A percentile compares a stretch with the other conserved stretches of the same genome.
These are phyloP conservation scores for Ceratocystis variospora DNA, from an alignment of 2,329 filamentous ascomycete genomes.

Conservation along the genomic window DNA sequence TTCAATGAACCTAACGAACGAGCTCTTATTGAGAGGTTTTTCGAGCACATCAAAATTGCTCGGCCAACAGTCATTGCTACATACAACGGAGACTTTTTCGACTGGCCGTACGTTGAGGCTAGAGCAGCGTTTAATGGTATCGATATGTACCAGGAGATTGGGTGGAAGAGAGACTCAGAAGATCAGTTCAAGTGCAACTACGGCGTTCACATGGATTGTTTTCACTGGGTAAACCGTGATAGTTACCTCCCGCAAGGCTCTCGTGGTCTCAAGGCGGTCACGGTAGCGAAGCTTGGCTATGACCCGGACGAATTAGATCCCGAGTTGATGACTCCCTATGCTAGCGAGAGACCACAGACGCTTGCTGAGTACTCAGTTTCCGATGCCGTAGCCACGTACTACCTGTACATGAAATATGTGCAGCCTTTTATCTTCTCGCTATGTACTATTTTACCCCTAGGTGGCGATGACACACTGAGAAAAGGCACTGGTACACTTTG, in stretches of 20 bases:
- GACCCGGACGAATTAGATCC: constrained; percentile 96
- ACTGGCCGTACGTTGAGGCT: constrained; percentile 97
- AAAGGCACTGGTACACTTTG: constrained; percentile 98
- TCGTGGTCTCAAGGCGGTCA: constrained; percentile 92
- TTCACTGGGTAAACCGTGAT: constrained; percentile 97
- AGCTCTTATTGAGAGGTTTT: constrained; percentile 75
- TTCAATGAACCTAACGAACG: constrained; percentile 97
- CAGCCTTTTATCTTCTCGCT: constrained; percentile 98
- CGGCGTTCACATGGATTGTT: constrained; percentile 97
- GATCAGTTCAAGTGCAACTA: constrained; percentile 95
- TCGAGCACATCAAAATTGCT: constrained; percentile 87
- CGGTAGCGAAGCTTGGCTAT: constrained; percentile 93
- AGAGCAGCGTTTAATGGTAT: constrained; percentile 87
- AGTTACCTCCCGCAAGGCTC: constrained; percentile 95
- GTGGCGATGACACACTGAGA: constrained; percentile 79
- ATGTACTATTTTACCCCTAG: constrained; percentile 88
- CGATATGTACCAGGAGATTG: constrained; percentile 98
- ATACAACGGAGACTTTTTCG: constrained; percentile 99
- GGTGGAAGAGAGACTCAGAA: constrained; percentile 87
- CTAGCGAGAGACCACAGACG: constrained; percentile 79
- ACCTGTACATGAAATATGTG: constrained; percentile 99
- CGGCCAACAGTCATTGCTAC: constrained; percentile 93
- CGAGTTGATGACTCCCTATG: constrained; percentile 90
- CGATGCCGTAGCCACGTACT: constrained; percentile 96
- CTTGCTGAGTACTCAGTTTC: constrained; percentile 97